Evolutionary conservation across 768 basidiomycete species (phyloP).

Genomic region (Daedalea quercina): DNA sequence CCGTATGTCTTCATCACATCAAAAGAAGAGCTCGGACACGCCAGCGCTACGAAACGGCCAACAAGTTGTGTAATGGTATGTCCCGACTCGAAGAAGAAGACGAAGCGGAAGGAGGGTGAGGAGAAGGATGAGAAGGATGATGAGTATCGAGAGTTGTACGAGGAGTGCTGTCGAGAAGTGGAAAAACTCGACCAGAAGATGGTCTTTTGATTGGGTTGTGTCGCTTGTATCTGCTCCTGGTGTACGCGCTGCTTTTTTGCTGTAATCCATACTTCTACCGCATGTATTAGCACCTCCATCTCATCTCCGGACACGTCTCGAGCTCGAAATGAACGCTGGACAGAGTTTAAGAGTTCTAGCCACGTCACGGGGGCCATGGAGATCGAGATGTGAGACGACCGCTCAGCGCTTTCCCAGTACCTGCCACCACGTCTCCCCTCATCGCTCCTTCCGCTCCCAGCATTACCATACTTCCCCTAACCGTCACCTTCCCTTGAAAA

Average conservation of each 20-base stretch:
- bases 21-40: constrained; percentile 93
- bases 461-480: constrained; percentile 23
- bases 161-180: constrained; percentile 83
- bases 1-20: constrained; percentile 87
- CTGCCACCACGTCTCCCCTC: constrained; percentile 1
- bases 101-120: constrained; percentile 51
- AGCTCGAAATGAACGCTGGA: background rate
- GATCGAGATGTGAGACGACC: constrained; percentile 4
- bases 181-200: constrained; percentile 69
- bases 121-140: constrained; percentile 61
- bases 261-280: constrained; percentile 10
- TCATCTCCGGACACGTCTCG: background rate
- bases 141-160: constrained; percentile 82
- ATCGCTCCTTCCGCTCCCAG: constrained; percentile 14
- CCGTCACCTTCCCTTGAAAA: constrained; percentile 18
- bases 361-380: constrained; percentile 19
- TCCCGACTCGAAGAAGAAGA: constrained; percentile 70
- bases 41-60: constrained; percentile 95
- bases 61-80: constrained; percentile 97
- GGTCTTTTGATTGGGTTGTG: constrained; percentile 41
- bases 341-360: constrained; percentile 6
- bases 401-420: constrained; percentile 1
- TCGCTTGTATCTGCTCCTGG: background rate
- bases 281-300: background rate
- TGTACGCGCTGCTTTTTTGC: constrained; percentile 6